These are phyloP conservation scores for Erythrobasidium hasegawianum DNA, from an alignment of 1,284 basidiomycete genomes.

Conservation along the genomic window DNA sequence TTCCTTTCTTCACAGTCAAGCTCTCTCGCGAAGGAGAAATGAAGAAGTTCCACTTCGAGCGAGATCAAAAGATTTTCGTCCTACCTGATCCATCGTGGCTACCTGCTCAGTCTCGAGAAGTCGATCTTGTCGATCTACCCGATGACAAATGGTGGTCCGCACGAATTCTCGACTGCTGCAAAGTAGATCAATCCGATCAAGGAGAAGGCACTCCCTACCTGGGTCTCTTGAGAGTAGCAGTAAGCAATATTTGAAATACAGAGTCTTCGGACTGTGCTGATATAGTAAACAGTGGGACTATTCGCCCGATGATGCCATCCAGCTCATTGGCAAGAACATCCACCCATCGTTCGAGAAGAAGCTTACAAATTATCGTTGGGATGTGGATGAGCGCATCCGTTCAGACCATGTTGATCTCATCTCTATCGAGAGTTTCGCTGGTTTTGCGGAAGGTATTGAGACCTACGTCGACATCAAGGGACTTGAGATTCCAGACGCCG, in stretches of 20 bases:
- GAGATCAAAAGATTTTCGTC: slow-evolving; percentile 27
- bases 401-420: slow-evolving; percentile 2
- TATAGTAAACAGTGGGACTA: slow-evolving; percentile 14
- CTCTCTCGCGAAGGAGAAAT: slow-evolving; percentile 13
- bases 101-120: slow-evolving; percentile 10
- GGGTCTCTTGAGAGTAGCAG: slow-evolving; percentile 17
- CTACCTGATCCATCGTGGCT: slow-evolving; percentile 21
- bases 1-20: slow-evolving; percentile 11
- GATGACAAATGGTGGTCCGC: slow-evolving; percentile 27
- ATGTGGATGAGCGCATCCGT: slow-evolving; percentile 4
- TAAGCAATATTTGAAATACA: background rate
- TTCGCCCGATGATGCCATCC: slow-evolving; percentile 6
- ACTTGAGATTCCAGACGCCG: background rate
- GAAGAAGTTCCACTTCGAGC: slow-evolving; percentile 6
- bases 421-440: slow-evolving; percentile 1
- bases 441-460: background rate
- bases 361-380: slow-evolving; percentile 12
- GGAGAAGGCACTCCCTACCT: background rate
- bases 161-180: slow-evolving; percentile 25
- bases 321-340: background rate
- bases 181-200: slow-evolving; percentile 7
- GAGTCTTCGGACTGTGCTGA: background rate
- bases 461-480: background rate
- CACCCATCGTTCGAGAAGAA: background rate
- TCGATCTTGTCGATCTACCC: slow-evolving; percentile 12